Evolutionary conservation across 208 protist genomes (phyloP), one percentile per base, ranked within the genome.

Genomic region (Wallacemonas rigidus): DNA sequence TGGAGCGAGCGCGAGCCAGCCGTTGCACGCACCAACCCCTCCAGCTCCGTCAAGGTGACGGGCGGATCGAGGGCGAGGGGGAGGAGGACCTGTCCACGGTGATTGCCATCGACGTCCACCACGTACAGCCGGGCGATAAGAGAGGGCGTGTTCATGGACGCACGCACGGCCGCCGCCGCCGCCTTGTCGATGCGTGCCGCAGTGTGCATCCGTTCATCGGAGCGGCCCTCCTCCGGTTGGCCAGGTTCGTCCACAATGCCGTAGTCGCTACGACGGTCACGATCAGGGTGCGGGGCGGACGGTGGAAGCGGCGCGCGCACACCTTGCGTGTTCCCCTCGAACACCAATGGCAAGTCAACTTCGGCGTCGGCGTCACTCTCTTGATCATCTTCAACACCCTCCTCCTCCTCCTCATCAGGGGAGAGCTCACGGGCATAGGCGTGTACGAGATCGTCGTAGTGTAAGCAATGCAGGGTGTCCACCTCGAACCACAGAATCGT

Each of bases 21-120:
- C 1, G 73, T 68, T 2, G 54, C 56, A 1, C 76, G 69, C 15
- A 88, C 75, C 11, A 88, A 57, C 68, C 78, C 71, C 1, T 77
- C 53, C 11, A 88, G 71, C 64, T 85, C 82, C 68, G 71, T 68
- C 40, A 71, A 69, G 1, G 67, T 80, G 56, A 82, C 48, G 12
- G 78, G 67, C 8, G 82, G 82, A 40, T 81, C 76, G 4, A 72
- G 17, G 65, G 69, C 26, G 72, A 69, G 54, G 36, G 17, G 12
- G 65, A 72, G 17, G 40, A 62, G 51, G 15, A 35, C 77, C 67
- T 57, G 48, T 3, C 67, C 67, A 3, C 67, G 67, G 9, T 50
- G 39, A 2, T 12, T 2, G 40, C 67, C 67, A 48, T 61, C 67
- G 8, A 15, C 51, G 67, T 60, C 67, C 7, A 61, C 67, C 3